Base-by-base conservation (phyloP, 495 filamentous ascomycete species). In the Trichoderma gamsii region DNA sequence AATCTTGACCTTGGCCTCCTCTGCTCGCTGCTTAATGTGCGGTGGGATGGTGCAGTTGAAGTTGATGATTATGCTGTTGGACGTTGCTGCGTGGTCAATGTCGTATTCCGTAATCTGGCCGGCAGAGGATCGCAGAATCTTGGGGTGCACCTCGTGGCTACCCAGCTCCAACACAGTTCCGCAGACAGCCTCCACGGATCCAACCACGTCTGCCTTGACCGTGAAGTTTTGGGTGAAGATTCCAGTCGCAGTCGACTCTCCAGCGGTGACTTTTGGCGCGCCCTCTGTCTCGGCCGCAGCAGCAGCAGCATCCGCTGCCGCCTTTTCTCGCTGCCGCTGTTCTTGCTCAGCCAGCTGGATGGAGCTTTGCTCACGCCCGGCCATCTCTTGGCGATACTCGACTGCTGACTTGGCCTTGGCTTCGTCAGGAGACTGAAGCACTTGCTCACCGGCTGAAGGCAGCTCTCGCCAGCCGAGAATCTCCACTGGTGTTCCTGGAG, bases 391-490 rank as follows among this genome's bases (percentile, higher is more conserved):
- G 18, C 96, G 88, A 72, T 90, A 92, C 3, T 88, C 85, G 3
- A 93, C 85, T n/a, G 92, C 95, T 0, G 81, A 79, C 73, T 92
- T 92, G 27, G 94, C 96, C 70, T 84, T 87, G 66, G 87, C 85
- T 75, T 99, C 95, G 70, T 84, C 83, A 0, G 82, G 79, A 0
- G 93, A 90, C 76, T 98, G 90, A 2, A 99, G 79, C 12, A 97
- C 87, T 77, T 92, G 86, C 72, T 95, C 90, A 38, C 96, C 96
- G 16, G 96, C 96, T n/a, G 81, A 79, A 0, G 96, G 93, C 59
- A 94, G 90, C 65, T 96, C 93, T 70, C 87, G 88, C 96, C 96
- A 99, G 4, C 96, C 96, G 68, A 96, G 88, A 63, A 99, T 85
- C 74, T 97, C 92, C 8, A 97, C 90, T 0, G 95, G 93, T 46